phyloP scores from a whole-genome alignment of 129 eudicot genomes.

The Ambrosia trifida region DNA sequence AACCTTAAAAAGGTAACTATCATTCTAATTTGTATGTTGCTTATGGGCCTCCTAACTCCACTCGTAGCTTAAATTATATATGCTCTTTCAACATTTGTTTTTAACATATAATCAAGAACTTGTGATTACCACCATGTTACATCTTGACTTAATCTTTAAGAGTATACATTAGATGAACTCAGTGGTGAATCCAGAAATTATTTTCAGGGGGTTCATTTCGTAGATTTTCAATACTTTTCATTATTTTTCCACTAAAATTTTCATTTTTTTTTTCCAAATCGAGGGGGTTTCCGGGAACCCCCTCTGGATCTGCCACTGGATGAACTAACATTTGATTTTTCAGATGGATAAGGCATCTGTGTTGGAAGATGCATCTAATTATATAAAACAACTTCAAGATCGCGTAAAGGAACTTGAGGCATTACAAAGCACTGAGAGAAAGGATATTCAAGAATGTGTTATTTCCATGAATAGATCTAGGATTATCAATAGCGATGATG shows the following conservation, averaged over 20 bases:
- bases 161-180: background rate
- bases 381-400: constrained; percentile 53
- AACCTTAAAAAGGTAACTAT: constrained; percentile 36
- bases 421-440: constrained; percentile 16
- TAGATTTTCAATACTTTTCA: too few relatives aligned
- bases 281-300: too few relatives aligned
- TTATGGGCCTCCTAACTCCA: too few relatives aligned
- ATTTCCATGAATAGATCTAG: constrained; percentile 31
- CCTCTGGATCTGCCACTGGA: too few relatives aligned
- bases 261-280: too few relatives aligned
- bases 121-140: too few relatives aligned
- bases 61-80: too few relatives aligned
- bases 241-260: too few relatives aligned
- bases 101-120: background rate
- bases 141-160: background rate
- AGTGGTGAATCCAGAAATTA: too few relatives aligned
- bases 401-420: constrained; percentile 46
- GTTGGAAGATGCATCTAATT: constrained; percentile 46
- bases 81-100: background rate
- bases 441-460: constrained; percentile 29
- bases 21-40: background rate
- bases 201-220: too few relatives aligned
- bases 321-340: background rate
- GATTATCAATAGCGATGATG: constrained; percentile 19
- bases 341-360: constrained; percentile 67